These are phyloP conservation scores for Digitaria exilis DNA, from an alignment of 202 grass and related monocot species.

Conservation along the genomic window DNA sequence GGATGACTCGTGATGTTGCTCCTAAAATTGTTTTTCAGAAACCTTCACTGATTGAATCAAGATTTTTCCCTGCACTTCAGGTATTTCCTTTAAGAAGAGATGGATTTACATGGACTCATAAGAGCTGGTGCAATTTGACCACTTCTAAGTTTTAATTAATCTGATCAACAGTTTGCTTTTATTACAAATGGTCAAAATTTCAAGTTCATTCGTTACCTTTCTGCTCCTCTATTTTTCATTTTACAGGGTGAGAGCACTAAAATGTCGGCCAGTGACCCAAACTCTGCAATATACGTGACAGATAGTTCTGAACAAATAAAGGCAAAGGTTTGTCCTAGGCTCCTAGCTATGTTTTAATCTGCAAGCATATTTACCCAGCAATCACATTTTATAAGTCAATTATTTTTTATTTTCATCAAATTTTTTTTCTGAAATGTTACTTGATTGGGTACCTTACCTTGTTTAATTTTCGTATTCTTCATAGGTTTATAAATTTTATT, in stretches of 20 bases:
- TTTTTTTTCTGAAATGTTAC: constrained; percentile 15
- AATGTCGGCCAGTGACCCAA: constrained; percentile 95
- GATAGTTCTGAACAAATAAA: constrained; percentile 79
- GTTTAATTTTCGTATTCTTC: neutral
- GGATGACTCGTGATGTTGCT: constrained; percentile 97
- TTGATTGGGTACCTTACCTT: neutral
- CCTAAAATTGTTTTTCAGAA: constrained; percentile 79
- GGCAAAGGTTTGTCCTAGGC: constrained; percentile 59
- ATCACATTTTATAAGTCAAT: neutral
- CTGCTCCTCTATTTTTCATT: neutral
- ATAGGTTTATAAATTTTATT: neutral
- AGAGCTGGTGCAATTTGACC: neutral
- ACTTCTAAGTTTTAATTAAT: neutral
- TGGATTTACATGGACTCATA: constrained; percentile 15
- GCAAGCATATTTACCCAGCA: constrained; percentile 9
- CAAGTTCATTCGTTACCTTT: neutral
- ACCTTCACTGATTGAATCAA: constrained; percentile 85
- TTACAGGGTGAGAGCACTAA: constrained; percentile 80
- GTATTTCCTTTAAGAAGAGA: constrained; percentile 23
- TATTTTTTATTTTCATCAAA: neutral
- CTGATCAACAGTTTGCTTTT: neutral
- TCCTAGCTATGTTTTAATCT: constrained; percentile 16
- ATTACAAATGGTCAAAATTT: neutral
- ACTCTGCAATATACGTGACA: constrained; percentile 94
- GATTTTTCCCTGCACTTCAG: constrained; percentile 97